Evolutionary conservation across 2,329 filamentous ascomycete genomes (phyloP), one percentile per base, ranked within the genome.

Genomic region (Teratosphaeria gauchensis): DNA sequence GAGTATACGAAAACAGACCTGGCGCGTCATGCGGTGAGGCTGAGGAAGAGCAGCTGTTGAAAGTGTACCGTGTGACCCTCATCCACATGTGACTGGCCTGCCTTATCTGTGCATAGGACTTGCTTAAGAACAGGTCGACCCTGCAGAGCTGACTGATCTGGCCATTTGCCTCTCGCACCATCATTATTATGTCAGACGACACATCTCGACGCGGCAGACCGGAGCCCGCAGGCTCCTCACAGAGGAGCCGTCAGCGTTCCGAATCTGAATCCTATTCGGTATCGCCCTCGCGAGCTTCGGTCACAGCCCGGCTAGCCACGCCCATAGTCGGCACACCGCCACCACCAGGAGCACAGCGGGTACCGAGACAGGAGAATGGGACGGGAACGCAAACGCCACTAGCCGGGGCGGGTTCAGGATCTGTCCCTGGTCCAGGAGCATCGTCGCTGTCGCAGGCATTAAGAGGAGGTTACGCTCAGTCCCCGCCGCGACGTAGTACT

Each of bases 391-490:
- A 84, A 59, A 81, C 84, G 46, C 86, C 89, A 42, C 80, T 95
- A 83, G 60, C 81, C 82, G 56, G 83, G 73, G 61, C 78, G 76
- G 63, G 73, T 73, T 58, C 72, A 78, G 63, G 82, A 14, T 87
- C 84, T 55, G 75, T 84, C 7, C 83, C 86, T 6, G 90, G 90
- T 0, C 91, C 90, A 6, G 90, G 90, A 28, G 84, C 91, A 54
- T 96, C 92, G 30, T 92, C 91, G 61, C 82, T 97, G 57, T 91
- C 92, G 38, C 89, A 89, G 30, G 92, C 90, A n/a, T 77, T 96
- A 63, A 88, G 88, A 61, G 85, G 87, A 66, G 88, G 86, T 11
- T 76, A 88, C 42, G 87, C 86, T 62, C 82, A 82, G 54, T 85
- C 85, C 30, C 87, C 89, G 19, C 85, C 87, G 46, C 85, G 53